phyloP scores from a whole-genome alignment of 2,329 filamentous ascomycete species.

The Ramichloridium luteum region DNA sequence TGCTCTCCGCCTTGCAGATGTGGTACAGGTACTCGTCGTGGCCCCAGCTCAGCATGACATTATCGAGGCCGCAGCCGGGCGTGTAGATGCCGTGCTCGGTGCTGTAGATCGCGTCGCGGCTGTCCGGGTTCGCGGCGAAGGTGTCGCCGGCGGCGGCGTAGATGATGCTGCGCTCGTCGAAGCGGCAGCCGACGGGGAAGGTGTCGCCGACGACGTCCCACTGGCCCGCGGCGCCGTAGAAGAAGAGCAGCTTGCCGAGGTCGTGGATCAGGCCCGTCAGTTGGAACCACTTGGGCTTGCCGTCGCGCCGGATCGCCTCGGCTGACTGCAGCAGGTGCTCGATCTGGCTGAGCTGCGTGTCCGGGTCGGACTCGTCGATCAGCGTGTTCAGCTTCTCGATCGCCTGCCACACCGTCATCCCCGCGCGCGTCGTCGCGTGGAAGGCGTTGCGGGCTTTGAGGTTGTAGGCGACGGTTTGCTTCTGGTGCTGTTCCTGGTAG shows the following conservation, averaged over 20 bases:
- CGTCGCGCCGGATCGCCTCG: conserved; percentile 77
- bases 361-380: conserved; percentile 82
- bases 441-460: conserved; percentile 64
- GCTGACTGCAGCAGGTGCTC: conserved; percentile 81
- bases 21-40: conserved; percentile 83
- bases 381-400: conserved; percentile 88
- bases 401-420: conserved; percentile 81
- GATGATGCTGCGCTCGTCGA: conserved; percentile 65
- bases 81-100: conserved; percentile 70
- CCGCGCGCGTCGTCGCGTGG: conserved; percentile 52
- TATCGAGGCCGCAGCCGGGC: conserved; percentile 68
- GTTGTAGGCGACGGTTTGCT: conserved; percentile 75
- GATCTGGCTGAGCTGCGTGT: conserved; percentile 77
- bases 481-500: conserved; percentile 59
- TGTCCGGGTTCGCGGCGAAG: conserved; percentile 67
- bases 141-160: conserved; percentile 70
- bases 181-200: conserved; percentile 65
- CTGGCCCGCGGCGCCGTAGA: conserved; percentile 72
- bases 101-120: conserved; percentile 56
- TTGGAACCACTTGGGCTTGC: conserved; percentile 74
- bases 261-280: conserved; percentile 67
- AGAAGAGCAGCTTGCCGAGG: conserved; percentile 67
- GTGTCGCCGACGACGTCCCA: conserved; percentile 90
- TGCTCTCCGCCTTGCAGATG: conserved; percentile 71
- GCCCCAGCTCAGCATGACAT: conserved; percentile 82